phyloP scores from a whole-genome alignment of 306 rosid genomes.

The Casuarina equisetifolia region DNA sequence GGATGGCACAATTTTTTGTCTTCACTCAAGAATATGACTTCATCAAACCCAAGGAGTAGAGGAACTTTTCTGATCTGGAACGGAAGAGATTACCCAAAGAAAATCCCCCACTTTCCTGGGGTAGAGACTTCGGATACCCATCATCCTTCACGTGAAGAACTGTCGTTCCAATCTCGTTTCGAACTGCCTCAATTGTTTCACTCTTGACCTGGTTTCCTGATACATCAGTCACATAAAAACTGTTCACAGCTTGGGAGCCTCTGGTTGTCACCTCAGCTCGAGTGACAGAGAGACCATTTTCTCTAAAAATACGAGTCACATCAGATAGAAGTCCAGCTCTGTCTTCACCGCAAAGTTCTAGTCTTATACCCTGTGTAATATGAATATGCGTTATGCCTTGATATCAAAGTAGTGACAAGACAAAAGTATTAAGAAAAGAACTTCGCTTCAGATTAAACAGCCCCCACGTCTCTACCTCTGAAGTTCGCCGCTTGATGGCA shows the following conservation, averaged over 20 bases:
- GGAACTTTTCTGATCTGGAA: conserved; percentile 83
- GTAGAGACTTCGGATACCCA: conserved; percentile 46
- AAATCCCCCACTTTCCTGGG: conserved; percentile 57
- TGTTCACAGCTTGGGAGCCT: conserved; percentile 75
- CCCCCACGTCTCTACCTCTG: conserved; percentile 55
- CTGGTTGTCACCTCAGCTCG: conserved; percentile 92
- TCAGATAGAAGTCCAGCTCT: conserved; percentile 88
- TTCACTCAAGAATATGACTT: conserved; percentile 62
- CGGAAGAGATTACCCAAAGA: conserved; percentile 72
- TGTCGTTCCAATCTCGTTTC: conserved; percentile 77
- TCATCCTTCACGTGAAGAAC: conserved; percentile 69
- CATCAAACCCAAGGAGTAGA: conserved; percentile 82
- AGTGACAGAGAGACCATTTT: conserved; percentile 83
- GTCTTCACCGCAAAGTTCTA: conserved; percentile 84
- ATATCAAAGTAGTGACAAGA: conserved; percentile 6
- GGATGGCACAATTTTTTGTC: background rate
- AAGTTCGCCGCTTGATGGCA: conserved; percentile 78
- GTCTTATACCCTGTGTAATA: conserved; percentile 74
- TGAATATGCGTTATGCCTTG: conserved; percentile 5
- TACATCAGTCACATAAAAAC: conserved; percentile 81
- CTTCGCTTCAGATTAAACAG: background rate
- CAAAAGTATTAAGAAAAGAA: background rate
- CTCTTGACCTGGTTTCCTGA: conserved; percentile 80
- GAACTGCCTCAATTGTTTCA: conserved; percentile 82
- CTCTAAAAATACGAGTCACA: conserved; percentile 94